Evolutionary conservation across 129 eudicot species (phyloP).

Genomic region (Flaveria robusta): DNA sequence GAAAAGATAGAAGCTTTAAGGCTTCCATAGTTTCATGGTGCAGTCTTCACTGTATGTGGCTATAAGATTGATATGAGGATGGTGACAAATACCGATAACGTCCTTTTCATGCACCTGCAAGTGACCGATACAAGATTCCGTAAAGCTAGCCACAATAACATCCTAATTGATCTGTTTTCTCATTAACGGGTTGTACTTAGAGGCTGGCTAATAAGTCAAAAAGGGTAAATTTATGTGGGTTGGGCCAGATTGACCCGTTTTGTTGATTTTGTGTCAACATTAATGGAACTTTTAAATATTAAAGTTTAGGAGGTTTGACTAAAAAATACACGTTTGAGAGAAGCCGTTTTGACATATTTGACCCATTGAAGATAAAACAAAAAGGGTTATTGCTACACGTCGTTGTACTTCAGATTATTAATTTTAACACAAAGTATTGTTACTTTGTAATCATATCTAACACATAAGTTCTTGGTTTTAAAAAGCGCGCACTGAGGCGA

Average conservation of each 20-base stretch:
- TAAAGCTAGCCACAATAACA: background rate
- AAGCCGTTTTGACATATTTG: background rate
- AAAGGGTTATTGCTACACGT: background rate
- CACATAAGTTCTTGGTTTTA: no score
- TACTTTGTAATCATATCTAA: background rate
- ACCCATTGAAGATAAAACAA: background rate
- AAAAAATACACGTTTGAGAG: background rate
- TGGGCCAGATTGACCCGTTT: background rate
- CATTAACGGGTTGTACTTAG: background rate
- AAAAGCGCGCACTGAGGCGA: no score
- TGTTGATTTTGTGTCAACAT: background rate
- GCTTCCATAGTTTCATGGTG: conserved; percentile 98
- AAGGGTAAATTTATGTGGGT: background rate
- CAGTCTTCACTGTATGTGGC: conserved; percentile 92
- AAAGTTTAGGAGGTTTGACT: background rate
- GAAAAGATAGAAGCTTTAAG: conserved; percentile 40
- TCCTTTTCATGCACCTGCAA: conserved; percentile 96
- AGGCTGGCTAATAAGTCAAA: background rate
- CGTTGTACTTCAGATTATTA: background rate
- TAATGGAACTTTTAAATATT: background rate
- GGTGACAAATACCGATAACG: conserved; percentile 88
- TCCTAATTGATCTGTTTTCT: background rate
- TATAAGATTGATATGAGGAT: conserved; percentile 88
- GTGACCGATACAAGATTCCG: background rate
- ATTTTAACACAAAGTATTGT: background rate